Evolutionary conservation across 306 rosid species (phyloP).

Genomic region (Cucumis melo): DNA sequence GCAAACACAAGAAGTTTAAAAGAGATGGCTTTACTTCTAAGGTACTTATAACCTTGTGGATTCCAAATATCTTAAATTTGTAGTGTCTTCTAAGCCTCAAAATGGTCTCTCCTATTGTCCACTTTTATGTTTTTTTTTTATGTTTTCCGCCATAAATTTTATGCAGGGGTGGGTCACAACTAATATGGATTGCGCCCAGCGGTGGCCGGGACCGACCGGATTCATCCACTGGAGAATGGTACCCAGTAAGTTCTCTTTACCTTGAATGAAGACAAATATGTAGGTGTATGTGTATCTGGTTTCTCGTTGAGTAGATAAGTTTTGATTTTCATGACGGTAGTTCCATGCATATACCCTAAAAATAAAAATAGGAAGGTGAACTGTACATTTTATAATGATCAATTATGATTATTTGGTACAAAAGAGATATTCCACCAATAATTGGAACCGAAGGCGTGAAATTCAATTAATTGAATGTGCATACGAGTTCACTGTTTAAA

Average conservation of each 20-base stretch:
- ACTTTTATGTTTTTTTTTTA: not conserved
- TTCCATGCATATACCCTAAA: not conserved
- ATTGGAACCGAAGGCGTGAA: not conserved
- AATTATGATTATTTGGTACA: not conserved
- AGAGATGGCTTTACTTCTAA: slow-evolving; percentile 85
- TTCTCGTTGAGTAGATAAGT: not conserved
- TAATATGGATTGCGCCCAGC: slow-evolving; percentile 97
- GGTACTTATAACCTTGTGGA: slow-evolving; percentile 31
- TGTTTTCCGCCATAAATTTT: not conserved
- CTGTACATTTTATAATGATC: not conserved
- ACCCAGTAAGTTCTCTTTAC: slow-evolving; percentile 52
- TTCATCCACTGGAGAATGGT: slow-evolving; percentile 56
- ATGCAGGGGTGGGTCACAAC: slow-evolving; percentile 74
- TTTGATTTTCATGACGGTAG: not conserved
- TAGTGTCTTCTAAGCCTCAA: not conserved
- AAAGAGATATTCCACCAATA: not conserved
- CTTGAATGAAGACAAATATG: not conserved
- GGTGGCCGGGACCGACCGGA: slow-evolving; percentile 94
- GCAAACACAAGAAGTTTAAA: slow-evolving; percentile 82
- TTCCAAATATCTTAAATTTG: not conserved
- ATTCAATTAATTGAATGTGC: not conserved
- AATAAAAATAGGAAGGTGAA: not conserved
- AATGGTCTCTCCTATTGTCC: not conserved
- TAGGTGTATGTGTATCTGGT: not conserved
- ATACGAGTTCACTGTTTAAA: not conserved